Conservation (phyloP, 345 rosid genomes). For the Diplotaxis tenuifolia region DNA sequence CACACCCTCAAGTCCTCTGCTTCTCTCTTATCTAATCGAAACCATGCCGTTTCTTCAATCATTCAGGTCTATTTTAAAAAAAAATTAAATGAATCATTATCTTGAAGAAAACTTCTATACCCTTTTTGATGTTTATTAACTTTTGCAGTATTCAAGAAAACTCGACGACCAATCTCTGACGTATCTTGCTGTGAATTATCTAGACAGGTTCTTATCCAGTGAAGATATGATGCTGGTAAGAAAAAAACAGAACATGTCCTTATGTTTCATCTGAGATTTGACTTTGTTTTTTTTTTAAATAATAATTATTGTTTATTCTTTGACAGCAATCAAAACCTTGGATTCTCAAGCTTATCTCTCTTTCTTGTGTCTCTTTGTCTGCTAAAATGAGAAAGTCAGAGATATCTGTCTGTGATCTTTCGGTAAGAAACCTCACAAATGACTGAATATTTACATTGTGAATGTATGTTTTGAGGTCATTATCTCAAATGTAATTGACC, state of each 20-base stretch:
- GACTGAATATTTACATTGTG: slow-evolving; percentile 18
- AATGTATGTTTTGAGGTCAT: no score
- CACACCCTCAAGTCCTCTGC: slow-evolving; percentile 39
- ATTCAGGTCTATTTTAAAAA: slow-evolving; percentile 34
- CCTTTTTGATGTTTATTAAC: neutral
- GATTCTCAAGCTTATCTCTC: slow-evolving; percentile 59
- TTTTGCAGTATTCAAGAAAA: slow-evolving; percentile 24
- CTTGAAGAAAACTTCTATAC: neutral
- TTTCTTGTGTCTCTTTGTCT: slow-evolving; percentile 68
- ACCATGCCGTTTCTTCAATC: slow-evolving; percentile 46
- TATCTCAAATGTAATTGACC: no score
- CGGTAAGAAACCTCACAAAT: slow-evolving; percentile 37
- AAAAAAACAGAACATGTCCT: slow-evolving; percentile 24
- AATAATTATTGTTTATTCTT: neutral
- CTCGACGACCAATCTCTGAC: slow-evolving; percentile 48
- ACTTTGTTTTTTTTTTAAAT: neutral
- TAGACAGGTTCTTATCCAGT: slow-evolving; percentile 73
- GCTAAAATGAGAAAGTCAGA: slow-evolving; percentile 72
- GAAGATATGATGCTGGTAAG: slow-evolving; percentile 61
- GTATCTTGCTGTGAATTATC: slow-evolving; percentile 77
- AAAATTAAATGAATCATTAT: slow-evolving; percentile 1
- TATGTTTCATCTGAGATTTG: slow-evolving; percentile 11
- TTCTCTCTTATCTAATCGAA: slow-evolving; percentile 45
- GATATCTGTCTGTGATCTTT: slow-evolving; percentile 41
- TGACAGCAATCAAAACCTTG: slow-evolving; percentile 57